These are phyloP conservation scores for Neonectria magnoliae DNA, from an alignment of 2,329 filamentous ascomycete species.

Conservation along the genomic window DNA sequence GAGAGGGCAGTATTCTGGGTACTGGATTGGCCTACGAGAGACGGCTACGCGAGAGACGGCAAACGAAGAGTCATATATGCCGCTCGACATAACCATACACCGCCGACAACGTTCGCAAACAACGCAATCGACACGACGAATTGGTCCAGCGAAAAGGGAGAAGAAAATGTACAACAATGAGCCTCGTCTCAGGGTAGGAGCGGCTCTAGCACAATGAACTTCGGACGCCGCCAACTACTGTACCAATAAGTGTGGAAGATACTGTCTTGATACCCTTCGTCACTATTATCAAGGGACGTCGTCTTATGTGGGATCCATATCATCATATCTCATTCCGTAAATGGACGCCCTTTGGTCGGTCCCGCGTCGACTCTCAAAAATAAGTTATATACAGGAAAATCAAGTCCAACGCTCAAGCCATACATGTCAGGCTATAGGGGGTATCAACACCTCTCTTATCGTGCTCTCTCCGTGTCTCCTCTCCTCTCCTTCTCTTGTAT, in stretches of 20 bases:
- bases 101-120: neutral
- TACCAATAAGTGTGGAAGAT: conserved; percentile 21
- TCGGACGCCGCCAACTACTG: neutral
- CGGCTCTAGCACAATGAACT: neutral
- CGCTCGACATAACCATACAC: neutral
- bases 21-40: neutral
- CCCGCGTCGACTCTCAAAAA: conserved; percentile 6
- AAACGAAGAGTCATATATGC: neutral
- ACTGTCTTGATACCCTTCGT: conserved; percentile 7
- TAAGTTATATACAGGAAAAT: conserved; percentile 32
- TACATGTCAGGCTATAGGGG: conserved; percentile 30
- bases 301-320: neutral
- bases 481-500: neutral
- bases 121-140: neutral
- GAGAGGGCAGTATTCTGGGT: neutral
- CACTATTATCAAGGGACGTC: neutral
- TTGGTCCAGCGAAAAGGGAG: neutral
- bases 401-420: conserved; percentile 24
- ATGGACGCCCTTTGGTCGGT: neutral
- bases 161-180: conserved; percentile 22
- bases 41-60: neutral
- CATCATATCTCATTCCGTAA: conserved; percentile 24
- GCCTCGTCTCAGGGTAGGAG: neutral
- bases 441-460: conserved; percentile 43
- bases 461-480: conserved; percentile 11